Percentiles rank a stretch among this genome's conserved stretches.
Evolutionary conservation across 192 early-diverging fungal genomes (phyloP).

Genomic region (Backusella parvicylindrica): DNA sequence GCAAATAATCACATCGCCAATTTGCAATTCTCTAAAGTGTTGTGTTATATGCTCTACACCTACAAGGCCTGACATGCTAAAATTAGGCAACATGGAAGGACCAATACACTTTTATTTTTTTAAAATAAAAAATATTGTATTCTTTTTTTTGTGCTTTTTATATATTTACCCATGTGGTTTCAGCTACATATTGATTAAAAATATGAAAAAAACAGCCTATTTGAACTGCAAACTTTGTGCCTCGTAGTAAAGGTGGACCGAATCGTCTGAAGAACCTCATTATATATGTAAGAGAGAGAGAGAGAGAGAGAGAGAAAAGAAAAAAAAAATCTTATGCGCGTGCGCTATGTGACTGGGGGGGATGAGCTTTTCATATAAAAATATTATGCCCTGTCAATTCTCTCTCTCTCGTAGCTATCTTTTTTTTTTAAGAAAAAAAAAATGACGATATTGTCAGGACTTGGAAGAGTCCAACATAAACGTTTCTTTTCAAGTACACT

Average conservation of each 20-base stretch:
- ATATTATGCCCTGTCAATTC: neutral
- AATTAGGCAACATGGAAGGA: conserved; percentile 90
- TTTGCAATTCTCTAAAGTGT: conserved; percentile 45
- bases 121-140: neutral
- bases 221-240: conserved; percentile 42
- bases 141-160: neutral
- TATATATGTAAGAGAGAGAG: neutral
- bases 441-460: neutral
- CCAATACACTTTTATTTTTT: conserved; percentile 61
- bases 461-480: neutral
- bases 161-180: conserved; percentile 68
- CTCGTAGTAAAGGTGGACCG: neutral
- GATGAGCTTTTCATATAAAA: neutral
- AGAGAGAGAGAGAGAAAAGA: neutral
- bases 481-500: neutral
- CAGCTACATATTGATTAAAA: conserved; percentile 69
- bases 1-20: conserved; percentile 82
- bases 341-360: neutral
- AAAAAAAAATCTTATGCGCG: neutral
- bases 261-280: neutral
- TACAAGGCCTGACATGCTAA: conserved; percentile 76
- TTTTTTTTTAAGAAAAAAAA: neutral
- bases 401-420: neutral
- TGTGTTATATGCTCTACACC: conserved; percentile 66
- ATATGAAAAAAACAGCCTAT: conserved; percentile 67